phyloP scores from a whole-genome alignment of 140 eudicot genomes.

The Senecio squalidus region DNA sequence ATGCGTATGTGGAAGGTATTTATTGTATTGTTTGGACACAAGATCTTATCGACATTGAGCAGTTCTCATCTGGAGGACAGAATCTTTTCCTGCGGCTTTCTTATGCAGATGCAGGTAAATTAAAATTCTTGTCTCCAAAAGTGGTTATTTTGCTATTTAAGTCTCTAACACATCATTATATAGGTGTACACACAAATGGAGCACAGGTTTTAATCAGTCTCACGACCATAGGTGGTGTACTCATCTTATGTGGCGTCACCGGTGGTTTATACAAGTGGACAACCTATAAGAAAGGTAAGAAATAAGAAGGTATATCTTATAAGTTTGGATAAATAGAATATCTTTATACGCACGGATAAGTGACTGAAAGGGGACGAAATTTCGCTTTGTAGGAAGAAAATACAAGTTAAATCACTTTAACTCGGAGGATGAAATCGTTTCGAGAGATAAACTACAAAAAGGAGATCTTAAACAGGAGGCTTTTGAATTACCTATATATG shows the following conservation, averaged over 20 bases:
- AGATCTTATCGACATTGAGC: conserved; percentile 28
- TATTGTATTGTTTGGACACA: conserved; percentile 34
- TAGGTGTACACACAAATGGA: conserved; percentile 10
- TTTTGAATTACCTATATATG: conserved; percentile 20
- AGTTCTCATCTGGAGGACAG: conserved; percentile 28
- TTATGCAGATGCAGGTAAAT: conserved; percentile 29
- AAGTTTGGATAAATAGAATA: not conserved
- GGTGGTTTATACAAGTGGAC: conserved; percentile 8
- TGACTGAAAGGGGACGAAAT: not conserved
- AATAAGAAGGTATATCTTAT: not conserved
- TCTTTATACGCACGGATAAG: not conserved
- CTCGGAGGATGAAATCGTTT: conserved; percentile 4
- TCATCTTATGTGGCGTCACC: conserved; percentile 10
- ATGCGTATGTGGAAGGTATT: conserved; percentile 25
- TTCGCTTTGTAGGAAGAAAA: conserved; percentile 17
- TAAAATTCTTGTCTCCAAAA: not conserved
- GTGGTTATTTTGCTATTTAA: not conserved
- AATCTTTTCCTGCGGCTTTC: conserved; percentile 28
- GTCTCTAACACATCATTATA: not conserved
- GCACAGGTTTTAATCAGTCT: conserved; percentile 9
- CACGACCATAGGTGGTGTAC: conserved; percentile 9
- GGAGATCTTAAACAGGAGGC: conserved; percentile 1
- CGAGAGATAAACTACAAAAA: conserved; percentile 5
- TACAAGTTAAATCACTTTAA: conserved; percentile 20
- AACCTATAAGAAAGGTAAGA: conserved; percentile 16